A percentile compares a stretch with the other conserved stretches of the same genome.
Evolutionary conservation across 106 monocot genomes (phyloP).

Genomic region (Cymbidium sinense): DNA sequence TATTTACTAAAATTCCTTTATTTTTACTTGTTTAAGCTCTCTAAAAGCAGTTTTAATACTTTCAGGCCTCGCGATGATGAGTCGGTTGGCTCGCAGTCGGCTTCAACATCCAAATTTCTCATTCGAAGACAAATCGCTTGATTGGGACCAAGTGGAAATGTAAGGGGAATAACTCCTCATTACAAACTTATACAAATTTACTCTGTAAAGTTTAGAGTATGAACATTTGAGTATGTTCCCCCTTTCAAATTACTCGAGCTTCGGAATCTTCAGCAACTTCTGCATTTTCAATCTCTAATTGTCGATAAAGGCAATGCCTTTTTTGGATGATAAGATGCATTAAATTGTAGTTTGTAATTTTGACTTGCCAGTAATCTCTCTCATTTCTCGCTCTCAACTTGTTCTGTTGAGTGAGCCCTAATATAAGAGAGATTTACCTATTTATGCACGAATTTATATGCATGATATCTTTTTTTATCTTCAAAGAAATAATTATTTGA

Average conservation of each 20-base stretch:
- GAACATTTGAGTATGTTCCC: background rate
- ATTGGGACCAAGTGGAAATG: slow-evolving; percentile 76
- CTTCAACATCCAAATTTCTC: slow-evolving; percentile 35
- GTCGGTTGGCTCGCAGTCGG: slow-evolving; percentile 56
- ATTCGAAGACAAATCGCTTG: slow-evolving; percentile 48
- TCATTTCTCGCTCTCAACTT: too few species aligned
- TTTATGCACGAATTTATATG: too few species aligned
- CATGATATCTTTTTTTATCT: too few species aligned
- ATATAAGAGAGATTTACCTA: too few species aligned
- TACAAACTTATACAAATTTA: background rate
- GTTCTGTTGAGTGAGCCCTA: too few species aligned
- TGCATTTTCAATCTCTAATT: background rate
- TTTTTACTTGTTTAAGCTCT: background rate
- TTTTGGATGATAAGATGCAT: background rate
- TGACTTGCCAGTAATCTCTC: background rate
- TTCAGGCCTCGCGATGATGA: slow-evolving; percentile 88
- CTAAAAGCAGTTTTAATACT: background rate
- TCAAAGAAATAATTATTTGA: too few species aligned
- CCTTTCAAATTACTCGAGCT: background rate
- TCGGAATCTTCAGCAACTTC: background rate
- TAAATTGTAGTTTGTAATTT: background rate
- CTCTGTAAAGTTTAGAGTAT: too few species aligned
- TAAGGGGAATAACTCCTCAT: slow-evolving; percentile 8
- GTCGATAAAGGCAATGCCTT: background rate
- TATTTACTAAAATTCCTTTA: background rate